Conservation (phyloP, 495 filamentous ascomycete genomes). For the Neurospora sp. region DNA sequence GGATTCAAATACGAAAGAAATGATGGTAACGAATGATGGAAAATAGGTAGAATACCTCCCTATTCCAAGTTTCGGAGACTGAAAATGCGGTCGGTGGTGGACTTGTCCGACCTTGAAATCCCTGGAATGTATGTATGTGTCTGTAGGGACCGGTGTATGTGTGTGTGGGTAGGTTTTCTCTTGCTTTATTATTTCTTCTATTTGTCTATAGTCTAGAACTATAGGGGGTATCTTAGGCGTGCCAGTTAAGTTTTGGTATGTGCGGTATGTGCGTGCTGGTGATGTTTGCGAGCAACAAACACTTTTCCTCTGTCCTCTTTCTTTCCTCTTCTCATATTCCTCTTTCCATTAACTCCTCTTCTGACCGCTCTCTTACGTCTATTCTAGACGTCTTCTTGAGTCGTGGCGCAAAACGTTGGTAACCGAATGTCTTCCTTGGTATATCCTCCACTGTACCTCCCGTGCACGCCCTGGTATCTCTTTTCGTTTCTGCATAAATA, state of each 20-base stretch:
- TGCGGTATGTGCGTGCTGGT: background rate
- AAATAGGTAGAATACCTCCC: too few relatives aligned
- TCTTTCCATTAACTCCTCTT: background rate
- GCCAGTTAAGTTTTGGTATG: background rate
- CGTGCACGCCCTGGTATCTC: background rate
- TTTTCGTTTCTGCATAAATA: background rate
- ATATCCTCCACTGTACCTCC: background rate
- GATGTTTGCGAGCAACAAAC: background rate
- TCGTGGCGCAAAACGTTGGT: background rate
- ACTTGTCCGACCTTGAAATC: too few relatives aligned
- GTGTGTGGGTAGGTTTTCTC: too few relatives aligned
- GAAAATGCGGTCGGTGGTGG: too few relatives aligned
- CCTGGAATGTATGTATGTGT: too few relatives aligned
- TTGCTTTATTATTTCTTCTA: background rate
- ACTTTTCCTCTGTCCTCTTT: background rate
- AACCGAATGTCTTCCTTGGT: background rate
- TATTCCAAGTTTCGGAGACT: too few relatives aligned
- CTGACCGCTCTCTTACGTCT: background rate
- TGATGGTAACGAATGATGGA: too few relatives aligned
- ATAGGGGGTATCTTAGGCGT: background rate
- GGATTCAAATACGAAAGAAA: too few relatives aligned
- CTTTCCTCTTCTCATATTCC: background rate
- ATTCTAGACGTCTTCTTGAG: background rate
- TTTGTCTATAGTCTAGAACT: background rate
- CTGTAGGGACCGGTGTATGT: too few relatives aligned